Evolutionary conservation across 2,329 filamentous ascomycete genomes (phyloP).

Genomic region (Colletotrichum ledebouriae): DNA sequence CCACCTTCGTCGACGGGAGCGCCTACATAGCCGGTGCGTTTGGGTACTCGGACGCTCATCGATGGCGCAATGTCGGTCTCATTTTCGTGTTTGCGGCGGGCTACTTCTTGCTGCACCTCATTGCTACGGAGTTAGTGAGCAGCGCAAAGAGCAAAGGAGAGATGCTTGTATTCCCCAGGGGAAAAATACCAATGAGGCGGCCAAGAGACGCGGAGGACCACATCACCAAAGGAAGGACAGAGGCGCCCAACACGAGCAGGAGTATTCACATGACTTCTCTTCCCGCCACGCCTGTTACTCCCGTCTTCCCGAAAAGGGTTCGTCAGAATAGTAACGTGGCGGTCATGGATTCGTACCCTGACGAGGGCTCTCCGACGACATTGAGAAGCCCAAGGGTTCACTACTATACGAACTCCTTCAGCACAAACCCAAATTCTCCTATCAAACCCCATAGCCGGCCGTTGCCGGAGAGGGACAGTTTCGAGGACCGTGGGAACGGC

Average conservation of each 20-base stretch:
- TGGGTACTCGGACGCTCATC: constrained; percentile 22
- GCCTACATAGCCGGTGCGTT: constrained; percentile 29
- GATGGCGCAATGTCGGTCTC: constrained; percentile 36
- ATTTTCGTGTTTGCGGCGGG: constrained; percentile 25
- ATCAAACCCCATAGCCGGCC: not conserved
- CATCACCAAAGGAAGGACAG: constrained; percentile 25
- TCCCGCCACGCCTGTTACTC: not conserved
- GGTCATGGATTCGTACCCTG: constrained; percentile 13
- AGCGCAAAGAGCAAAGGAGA: constrained; percentile 30
- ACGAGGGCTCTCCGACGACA: constrained; percentile 11
- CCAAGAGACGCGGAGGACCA: constrained; percentile 22
- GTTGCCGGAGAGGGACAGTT: not conserved
- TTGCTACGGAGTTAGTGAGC: constrained; percentile 33
- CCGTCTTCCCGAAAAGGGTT: not conserved
- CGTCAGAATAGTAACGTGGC: not conserved
- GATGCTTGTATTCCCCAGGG: constrained; percentile 38
- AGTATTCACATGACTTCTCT: constrained; percentile 13
- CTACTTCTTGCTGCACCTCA: constrained; percentile 30
- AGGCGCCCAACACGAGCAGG: constrained; percentile 15
- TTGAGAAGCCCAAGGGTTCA: not conserved
- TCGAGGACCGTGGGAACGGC: not conserved
- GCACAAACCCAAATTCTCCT: not conserved
- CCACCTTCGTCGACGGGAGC: constrained; percentile 22
- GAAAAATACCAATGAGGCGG: constrained; percentile 10
- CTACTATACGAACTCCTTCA: not conserved